These are phyloP conservation scores for Chlorella vulgaris DNA, from an alignment of 139 green algal genomes.

Conservation along the genomic window DNA sequence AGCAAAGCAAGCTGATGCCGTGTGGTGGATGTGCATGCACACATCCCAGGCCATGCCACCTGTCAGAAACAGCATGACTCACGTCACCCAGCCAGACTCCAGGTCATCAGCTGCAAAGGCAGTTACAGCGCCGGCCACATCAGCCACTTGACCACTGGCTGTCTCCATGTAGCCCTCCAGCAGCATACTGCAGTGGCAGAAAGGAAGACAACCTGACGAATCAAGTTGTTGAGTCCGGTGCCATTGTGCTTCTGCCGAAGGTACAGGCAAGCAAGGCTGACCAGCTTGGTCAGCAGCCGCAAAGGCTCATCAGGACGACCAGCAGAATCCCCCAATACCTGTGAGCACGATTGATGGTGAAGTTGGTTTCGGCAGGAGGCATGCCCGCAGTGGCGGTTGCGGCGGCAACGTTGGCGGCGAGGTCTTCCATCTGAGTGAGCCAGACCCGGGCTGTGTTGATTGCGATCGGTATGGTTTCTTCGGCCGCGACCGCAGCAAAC, in stretches of 20 bases:
- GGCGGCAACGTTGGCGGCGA: neutral
- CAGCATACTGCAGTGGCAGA: conserved; percentile 2
- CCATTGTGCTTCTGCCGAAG: too few species aligned
- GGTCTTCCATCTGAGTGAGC: neutral
- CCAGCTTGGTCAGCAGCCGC: too few species aligned
- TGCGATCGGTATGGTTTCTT: neutral
- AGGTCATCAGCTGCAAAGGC: neutral
- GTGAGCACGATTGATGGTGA: neutral
- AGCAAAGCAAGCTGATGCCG: too few species aligned
- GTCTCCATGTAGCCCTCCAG: conserved; percentile 1
- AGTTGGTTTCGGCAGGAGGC: neutral
- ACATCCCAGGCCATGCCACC: too few species aligned
- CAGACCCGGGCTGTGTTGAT: conserved; percentile 3
- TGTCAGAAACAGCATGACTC: too few species aligned
- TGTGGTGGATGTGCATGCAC: too few species aligned
- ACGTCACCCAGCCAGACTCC: neutral
- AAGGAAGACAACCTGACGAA: too few species aligned
- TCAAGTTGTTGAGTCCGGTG: too few species aligned
- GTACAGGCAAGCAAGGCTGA: too few species aligned
- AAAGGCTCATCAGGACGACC: too few species aligned
- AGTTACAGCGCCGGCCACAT: neutral
- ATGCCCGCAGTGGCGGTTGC: neutral
- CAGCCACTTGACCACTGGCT: neutral
- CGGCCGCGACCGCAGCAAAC: neutral
- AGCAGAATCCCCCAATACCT: too few species aligned